Evolutionary conservation across 768 basidiomycete species (phyloP), one percentile per base, ranked within the genome.

Genomic region (Leccinum truebloodii): DNA sequence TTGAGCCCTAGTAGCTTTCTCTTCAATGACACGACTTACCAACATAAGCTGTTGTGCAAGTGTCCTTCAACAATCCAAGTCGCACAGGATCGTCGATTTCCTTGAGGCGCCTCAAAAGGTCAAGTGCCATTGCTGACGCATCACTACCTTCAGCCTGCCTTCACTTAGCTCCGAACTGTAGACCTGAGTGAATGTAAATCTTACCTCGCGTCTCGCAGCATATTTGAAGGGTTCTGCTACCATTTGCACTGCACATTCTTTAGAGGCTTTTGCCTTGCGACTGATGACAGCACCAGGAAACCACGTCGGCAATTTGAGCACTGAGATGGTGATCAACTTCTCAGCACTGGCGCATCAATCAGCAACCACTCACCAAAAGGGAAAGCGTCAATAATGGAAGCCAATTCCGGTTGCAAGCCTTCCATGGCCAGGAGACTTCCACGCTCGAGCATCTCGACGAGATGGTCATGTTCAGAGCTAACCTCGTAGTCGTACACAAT

Each of bases 401-500:
- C 55, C 4, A 10, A 6, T 32, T 68, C 68, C 4, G 66, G 71
- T n/a, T 61, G 62, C 4, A 68, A 32, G 6, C 35, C 22, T 50
- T 53, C 59, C 44, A 72, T 18, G 1, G 65, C 59, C 14, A 71
- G 18, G 9, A 28, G 3, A 5, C 73, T 44, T 5, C 77, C 77
- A 12, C 69, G 65, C 39, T 79, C 75, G 5, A 78, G 74, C 4
- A 79, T 62, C 9, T 74, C 61, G 13, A 81, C 73, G 59, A 78
- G 75, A 34, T 70, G 67, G 52, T 80, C 80, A 1, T 72, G 72
- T 34, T 70, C 61, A 8, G 75, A 66, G 16, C 71, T 71, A 7
- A 79, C 70, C 6, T 75, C 64, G 14, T 75, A 70, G 20, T 79
- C 81, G 46, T 82, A 82, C 14, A 76, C 71, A 14, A 81, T 69